A percentile compares a stretch with the other conserved stretches of the same genome.
Evolutionary conservation across 164 flowering plant genomes (phyloP).

Genomic region (Brasenia schreberi): DNA sequence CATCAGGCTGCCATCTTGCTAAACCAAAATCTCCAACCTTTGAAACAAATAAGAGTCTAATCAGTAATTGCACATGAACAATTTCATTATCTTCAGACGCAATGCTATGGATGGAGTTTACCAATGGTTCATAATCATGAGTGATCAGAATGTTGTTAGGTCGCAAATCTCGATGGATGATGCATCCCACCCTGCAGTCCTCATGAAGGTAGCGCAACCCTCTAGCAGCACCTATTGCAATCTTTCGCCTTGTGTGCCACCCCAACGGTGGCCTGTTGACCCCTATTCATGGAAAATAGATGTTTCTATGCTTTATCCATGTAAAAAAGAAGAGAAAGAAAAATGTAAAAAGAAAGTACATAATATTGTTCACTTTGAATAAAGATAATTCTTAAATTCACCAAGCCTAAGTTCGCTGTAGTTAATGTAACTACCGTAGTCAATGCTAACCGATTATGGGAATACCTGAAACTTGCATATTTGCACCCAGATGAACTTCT

Average conservation of each 20-base stretch:
- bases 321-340: too few species aligned
- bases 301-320: too few species aligned
- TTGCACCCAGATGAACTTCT: too few species aligned
- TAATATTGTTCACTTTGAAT: too few species aligned
- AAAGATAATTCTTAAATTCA: too few species aligned
- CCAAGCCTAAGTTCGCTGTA: too few species aligned
- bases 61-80: background rate
- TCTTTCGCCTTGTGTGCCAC: conserved; percentile 51
- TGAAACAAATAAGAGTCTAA: background rate
- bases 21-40: conserved; percentile 92
- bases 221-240: conserved; percentile 79
- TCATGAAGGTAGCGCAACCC: conserved; percentile 90
- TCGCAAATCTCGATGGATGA: conserved; percentile 67
- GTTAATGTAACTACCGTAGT: too few species aligned
- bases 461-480: too few species aligned
- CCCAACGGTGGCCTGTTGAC: conserved; percentile 25
- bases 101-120: conserved; percentile 4
- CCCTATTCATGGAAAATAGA: conserved; percentile 9
- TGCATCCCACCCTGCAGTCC: conserved; percentile 90
- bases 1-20: conserved; percentile 50
- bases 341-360: too few species aligned
- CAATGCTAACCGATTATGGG: too few species aligned
- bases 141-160: conserved; percentile 82
- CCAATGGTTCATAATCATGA: conserved; percentile 88
- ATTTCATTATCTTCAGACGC: too few species aligned